Evolutionary conservation across 2,329 filamentous ascomycete species (phyloP), one percentile per base, ranked within the genome.

Genomic region (Diaporthe citriasiana): DNA sequence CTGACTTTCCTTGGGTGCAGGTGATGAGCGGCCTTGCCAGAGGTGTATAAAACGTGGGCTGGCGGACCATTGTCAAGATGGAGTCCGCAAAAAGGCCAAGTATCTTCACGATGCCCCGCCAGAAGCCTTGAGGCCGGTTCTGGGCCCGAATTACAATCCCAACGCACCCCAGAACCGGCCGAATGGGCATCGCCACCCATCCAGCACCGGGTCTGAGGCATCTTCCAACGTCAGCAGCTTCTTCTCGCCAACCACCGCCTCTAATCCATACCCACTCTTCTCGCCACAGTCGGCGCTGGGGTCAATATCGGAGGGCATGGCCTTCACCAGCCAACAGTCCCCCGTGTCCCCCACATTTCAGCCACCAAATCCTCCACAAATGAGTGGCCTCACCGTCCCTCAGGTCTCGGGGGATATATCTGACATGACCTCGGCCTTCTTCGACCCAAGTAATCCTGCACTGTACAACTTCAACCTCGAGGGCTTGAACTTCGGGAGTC

Each of bases 81-180:
- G 97, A 71, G 95, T 98, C 69, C 93, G 97, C 76, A 99, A 99
- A 85, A 99, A 98, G 88, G 97, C 97, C 70, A 99, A 99, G 83
- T 99, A 99, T 83, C 93, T 99, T 73, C 95, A 98, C 81, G 97
- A 98, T 88, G 95, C 96, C 35, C 95, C 96, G 47, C 91, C 95
- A 70, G 95, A 97, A 82, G 95, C 95, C 59, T 87, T 98, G 76
- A 90, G 96, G 81, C 94, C 95, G n/a, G 95, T 97, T 55, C 89
- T 97, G 63, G 92, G 93, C 7, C 91, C 92, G 40, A 91, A 89
- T 76, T 93, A 91, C 79, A 94, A 93, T 79, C 89, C 89, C 80
- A 87, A 82, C 82, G 84, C 84, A 80, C 84, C 85, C 4, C 72
- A 78, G 79, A 84, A 84, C 78, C 81, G 85, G 53, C 80, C 84